Conservation (phyloP, 345 rosid genomes). For the Euclidium syriacum region DNA sequence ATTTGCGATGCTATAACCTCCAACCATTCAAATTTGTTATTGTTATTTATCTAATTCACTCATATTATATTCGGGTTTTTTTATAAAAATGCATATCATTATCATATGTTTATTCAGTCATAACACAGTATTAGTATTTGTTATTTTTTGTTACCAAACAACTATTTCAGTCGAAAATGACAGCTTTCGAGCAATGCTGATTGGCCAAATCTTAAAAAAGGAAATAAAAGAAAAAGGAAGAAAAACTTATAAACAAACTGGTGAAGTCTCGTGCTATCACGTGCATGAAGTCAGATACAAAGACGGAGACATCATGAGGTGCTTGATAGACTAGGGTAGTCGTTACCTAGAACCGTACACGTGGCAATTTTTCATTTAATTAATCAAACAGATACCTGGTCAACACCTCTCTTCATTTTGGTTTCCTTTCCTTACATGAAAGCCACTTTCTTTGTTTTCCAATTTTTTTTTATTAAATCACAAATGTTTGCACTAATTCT, state of each 20-base stretch:
- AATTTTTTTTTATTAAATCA: no score
- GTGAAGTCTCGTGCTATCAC: conserved; percentile 18
- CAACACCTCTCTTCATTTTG: background rate
- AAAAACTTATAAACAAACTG: background rate
- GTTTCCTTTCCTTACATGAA: background rate
- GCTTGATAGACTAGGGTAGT: conserved; percentile 18
- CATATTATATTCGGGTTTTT: no score
- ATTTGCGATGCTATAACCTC: no score
- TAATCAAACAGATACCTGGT: background rate
- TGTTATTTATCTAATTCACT: no score
- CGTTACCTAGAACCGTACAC: conserved; percentile 2
- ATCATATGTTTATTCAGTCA: no score
- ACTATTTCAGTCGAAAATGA: conserved; percentile 7
- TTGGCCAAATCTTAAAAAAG: background rate
- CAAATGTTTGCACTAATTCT: no score
- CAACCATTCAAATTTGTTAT: no score
- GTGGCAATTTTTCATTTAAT: background rate
- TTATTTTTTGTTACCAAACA: background rate
- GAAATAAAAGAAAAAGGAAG: background rate
- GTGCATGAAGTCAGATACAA: conserved; percentile 18
- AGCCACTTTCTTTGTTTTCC: no score
- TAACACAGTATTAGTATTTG: no score
- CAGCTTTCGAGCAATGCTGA: background rate
- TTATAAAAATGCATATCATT: no score
- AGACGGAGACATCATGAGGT: conserved; percentile 12